Base-by-base conservation (phyloP, 129 eudicot genomes). In the Lonicera japonica region DNA sequence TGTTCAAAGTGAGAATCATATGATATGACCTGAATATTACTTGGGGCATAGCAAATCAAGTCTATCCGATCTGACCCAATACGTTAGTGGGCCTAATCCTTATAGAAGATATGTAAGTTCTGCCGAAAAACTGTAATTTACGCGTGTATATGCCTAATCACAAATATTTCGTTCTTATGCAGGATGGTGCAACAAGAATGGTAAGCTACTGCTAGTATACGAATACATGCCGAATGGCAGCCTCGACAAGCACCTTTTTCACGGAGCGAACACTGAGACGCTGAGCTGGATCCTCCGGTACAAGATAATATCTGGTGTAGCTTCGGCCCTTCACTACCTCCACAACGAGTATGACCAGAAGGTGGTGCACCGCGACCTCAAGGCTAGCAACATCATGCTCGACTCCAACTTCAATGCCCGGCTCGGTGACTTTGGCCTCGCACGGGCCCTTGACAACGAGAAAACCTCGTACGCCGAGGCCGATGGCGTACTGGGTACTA, bases 151-250 rank as follows among this genome's bases (percentile, higher is more conserved):
- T 53, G 29, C 53, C 24, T 57, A 54, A 51, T 3, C 20, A n/a
- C 73, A 43, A n/a, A 10, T 14, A 14, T 10, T 12, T 13, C 34
- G 3, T 43, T 43, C 50, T 43, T 14, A 14, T 11, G 60, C 82
- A 90, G 97, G 97, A 61, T 90, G 97, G 97, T 86, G 95, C 65
- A 90, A 90, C 87, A 83, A 79, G 66, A 80, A 83, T 8, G 84
- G 83, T 41, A 90, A 83, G 70, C 87, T 86, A 13, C 79, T 90
- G 12, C 67, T 90, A 3, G 83, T 90, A 18, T 90, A 90, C 19
- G 95, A 90, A 64, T 90, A 86, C 76, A 86, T 90, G 97, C 95
- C 89, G 5, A 83, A 83, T 40, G 97, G 97, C 15, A 90, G 97
- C 76, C 89, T 90, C 6, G 94, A 90, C 68, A 77, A 67, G 83